Conservation (phyloP, 441 rosid genomes). For the Populus hybrid region DNA sequence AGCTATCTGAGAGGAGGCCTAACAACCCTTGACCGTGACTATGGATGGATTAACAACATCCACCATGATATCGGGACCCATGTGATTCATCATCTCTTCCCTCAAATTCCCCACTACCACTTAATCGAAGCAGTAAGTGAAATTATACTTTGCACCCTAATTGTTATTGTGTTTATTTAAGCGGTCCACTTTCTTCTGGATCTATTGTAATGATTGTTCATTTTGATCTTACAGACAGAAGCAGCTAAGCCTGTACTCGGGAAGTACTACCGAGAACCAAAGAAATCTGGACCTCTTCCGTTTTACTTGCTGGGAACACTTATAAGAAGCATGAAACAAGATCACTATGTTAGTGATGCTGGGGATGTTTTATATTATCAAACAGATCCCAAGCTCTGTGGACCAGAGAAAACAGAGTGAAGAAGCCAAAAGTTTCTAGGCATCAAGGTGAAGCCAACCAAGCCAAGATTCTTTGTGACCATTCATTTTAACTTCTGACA, state of each 20-base stretch:
- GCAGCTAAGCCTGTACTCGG: slow-evolving; percentile 78
- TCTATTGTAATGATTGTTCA: not conserved
- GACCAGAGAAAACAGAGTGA: slow-evolving; percentile 30
- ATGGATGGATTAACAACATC: slow-evolving; percentile 50
- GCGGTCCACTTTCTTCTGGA: not conserved
- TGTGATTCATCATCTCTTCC: slow-evolving; percentile 60
- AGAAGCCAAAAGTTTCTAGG: not conserved
- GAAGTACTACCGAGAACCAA: slow-evolving; percentile 75
- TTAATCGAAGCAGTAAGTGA: slow-evolving; percentile 47
- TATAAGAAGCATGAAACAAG: slow-evolving; percentile 52
- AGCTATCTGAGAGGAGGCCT: slow-evolving; percentile 58
- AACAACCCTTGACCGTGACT: slow-evolving; percentile 52
- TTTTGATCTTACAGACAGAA: slow-evolving; percentile 43
- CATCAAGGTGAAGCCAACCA: slow-evolving; percentile 8
- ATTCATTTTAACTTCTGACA: slow-evolving; percentile 2
- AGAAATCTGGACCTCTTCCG: slow-evolving; percentile 75
- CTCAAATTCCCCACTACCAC: slow-evolving; percentile 62
- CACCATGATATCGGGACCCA: slow-evolving; percentile 68
- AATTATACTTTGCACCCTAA: too few species aligned
- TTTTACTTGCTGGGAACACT: slow-evolving; percentile 52
- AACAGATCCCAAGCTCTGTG: slow-evolving; percentile 42
- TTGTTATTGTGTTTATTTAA: not conserved
- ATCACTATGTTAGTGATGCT: slow-evolving; percentile 73
- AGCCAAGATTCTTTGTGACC: slow-evolving; percentile 14
- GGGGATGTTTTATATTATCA: slow-evolving; percentile 78